Evolutionary conservation across 1,139 yeast species (phyloP).

Genomic region (Lodderomyces margitis): DNA sequence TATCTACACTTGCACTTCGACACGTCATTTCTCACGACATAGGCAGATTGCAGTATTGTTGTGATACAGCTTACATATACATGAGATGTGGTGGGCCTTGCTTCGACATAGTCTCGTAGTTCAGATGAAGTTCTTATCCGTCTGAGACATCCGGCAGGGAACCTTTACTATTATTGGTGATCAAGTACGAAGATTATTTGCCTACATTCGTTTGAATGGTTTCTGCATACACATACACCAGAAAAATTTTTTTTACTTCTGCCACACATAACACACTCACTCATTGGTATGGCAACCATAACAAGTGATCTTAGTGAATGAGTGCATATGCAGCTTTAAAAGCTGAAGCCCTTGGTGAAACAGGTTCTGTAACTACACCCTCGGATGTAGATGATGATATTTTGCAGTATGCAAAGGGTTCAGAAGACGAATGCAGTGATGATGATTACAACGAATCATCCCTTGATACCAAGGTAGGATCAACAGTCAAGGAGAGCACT

Average conservation of each 20-base stretch:
- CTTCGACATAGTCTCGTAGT: too few species aligned
- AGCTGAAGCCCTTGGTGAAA: background rate
- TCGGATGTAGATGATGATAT: conserved; percentile 17
- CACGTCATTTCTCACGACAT: too few species aligned
- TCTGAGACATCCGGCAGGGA: too few species aligned
- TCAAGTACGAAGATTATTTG: too few species aligned
- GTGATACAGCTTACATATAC: too few species aligned
- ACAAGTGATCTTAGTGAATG: conserved; percentile 20
- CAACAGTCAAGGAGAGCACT: background rate
- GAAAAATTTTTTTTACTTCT: background rate
- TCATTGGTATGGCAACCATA: background rate
- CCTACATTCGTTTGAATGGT: too few species aligned
- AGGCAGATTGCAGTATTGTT: too few species aligned
- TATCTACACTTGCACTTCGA: too few species aligned
- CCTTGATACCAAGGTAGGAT: background rate
- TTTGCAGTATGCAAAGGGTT: conserved; percentile 1
- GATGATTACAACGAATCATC: conserved; percentile 17
- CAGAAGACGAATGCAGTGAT: conserved; percentile 13
- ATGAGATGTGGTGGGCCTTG: too few species aligned
- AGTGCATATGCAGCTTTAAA: conserved; percentile 56
- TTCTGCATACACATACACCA: too few species aligned
- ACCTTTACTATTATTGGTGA: too few species aligned
- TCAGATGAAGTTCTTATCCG: too few species aligned
- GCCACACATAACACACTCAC: background rate
- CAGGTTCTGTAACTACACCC: background rate